Evolutionary conservation across 2,329 filamentous ascomycete species (phyloP).

Genomic region (Penicillium polonicum): DNA sequence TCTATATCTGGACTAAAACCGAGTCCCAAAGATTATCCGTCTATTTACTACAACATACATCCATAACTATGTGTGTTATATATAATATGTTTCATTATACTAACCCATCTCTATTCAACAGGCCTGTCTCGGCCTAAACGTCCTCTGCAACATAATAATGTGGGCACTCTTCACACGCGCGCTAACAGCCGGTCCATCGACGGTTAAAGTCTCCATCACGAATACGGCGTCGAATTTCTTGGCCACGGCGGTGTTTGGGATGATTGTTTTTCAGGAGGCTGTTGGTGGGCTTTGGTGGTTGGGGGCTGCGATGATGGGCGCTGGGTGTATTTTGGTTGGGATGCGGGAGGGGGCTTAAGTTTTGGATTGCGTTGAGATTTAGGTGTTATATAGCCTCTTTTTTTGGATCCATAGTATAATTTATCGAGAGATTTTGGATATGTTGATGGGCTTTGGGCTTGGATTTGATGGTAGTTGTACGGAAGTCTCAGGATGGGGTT

Average conservation of each 20-base stretch:
- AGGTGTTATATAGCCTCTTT: neutral
- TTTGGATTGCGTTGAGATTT: neutral
- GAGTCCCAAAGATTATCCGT: neutral
- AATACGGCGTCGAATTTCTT: conserved; percentile 66
- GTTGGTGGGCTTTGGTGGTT: conserved; percentile 61
- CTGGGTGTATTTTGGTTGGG: conserved; percentile 63
- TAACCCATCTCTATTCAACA: conserved; percentile 23
- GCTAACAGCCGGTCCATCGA: conserved; percentile 59
- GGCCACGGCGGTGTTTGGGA: conserved; percentile 59
- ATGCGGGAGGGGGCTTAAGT: conserved; percentile 50
- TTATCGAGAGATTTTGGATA: neutral
- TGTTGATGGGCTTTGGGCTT: conserved; percentile 2
- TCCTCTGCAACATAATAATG: conserved; percentile 63
- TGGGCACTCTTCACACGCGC: conserved; percentile 65
- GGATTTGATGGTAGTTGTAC: neutral
- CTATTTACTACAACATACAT: neutral
- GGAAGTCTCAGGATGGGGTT: neutral
- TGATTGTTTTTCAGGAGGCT: conserved; percentile 57
- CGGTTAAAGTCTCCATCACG: conserved; percentile 62
- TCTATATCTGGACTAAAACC: neutral
- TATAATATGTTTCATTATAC: conserved; percentile 16
- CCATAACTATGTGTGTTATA: neutral
- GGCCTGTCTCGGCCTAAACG: conserved; percentile 61
- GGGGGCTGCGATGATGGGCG: conserved; percentile 59
- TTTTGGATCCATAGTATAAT: neutral